Evolutionary conservation across 2,329 filamentous ascomycete species (phyloP), one percentile per base, ranked within the genome.

Genomic region (Epichloe typhina): DNA sequence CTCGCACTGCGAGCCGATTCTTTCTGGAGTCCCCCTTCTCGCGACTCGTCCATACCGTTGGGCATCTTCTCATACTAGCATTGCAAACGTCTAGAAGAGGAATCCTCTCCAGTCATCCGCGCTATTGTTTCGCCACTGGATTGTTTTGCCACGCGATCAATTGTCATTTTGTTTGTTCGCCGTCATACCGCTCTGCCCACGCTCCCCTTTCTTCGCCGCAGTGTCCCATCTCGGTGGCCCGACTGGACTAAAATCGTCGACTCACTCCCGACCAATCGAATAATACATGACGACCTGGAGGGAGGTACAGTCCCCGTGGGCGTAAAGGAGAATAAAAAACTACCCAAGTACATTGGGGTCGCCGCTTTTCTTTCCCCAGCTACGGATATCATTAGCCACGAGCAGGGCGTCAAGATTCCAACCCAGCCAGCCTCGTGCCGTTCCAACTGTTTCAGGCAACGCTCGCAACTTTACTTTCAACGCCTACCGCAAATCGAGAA

Each of bases 391-490:
- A 1, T 37, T 4, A 33, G 50, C 46, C 50, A 46, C 50, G 35
- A 36, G 50, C 17, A 46, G 26, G 26, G 41, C 47, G 41, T 40
- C 41, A 23, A 37, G 4, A 35, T 46, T 46, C 36, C 4, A 13
- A 21, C 3, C 31, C 31, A 48, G 26, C 23, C 15, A 38, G 26
- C 42, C 46, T 42, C 26, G 42, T 46, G 36, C n/a, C 11, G 17
- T 37, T 17, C 37, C n/a, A 49, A 15, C 37, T 42, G 41, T 42
- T 49, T 45, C 37, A 23, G 47, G 42, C 42, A 41, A 47, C 50
- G 41, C 39, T 36, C 17, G 23, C 42, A n/a, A 46, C 26, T 42
- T 17, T 40, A 17, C 12, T 36, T 45, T 8, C 26, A 40, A 23
- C 11, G 35, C 35, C 39, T n/a, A 42, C 26, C n/a, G 19, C 7